Evolutionary conservation across 176 grass and related monocot genomes (phyloP), one percentile per base, ranked within the genome.

Genomic region (Phragmites australis): DNA sequence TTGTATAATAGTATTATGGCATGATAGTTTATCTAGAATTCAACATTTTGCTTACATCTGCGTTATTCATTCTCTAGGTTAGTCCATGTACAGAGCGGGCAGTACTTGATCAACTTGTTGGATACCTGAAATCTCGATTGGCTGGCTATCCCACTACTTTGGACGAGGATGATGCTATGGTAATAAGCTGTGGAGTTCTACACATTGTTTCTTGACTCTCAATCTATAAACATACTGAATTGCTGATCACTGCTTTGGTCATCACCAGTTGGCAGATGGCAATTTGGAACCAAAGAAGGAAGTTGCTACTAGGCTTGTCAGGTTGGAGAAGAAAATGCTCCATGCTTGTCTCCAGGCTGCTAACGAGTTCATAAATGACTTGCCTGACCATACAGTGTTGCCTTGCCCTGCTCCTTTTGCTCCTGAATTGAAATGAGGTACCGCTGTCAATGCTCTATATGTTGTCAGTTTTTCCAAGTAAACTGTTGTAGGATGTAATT

Each of bases 1-100:
- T 1, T 55, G 27, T 63, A 15, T 82, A 65, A 27, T 41, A 76
- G 21, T 39, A 39, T 40, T 74, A 53, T 51, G 48, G 34, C 30
- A 42, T 37, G 16, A 54, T 62, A 44, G 2, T 40, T 78, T 65
- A 10, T 64, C 27, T 9, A 75, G 51, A 81, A 22, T 55, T 26
- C 65, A 61, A 29, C 63, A 82, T 77, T 46, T 82, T 83, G 42
- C 22, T 49, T 82, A 55, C 65, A 76, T 52, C 27, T 71, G 10
- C 26, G 4, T 67, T 52, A 56, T 27, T 34, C 69, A 3, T 84
- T 76, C 9, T 83, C 9, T 84, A 99, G 96, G 82, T 93, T 59
- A 99, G 88, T 76, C 81, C 96, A 58, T 99, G 96, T 76, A 88
- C 91, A 83, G 96, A 99, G 61, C 83, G 90, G 84, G 96, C 96